These are phyloP conservation scores for Speleostelium caveatum DNA, from an alignment of 78 protist genomes.

Conservation along the genomic window DNA sequence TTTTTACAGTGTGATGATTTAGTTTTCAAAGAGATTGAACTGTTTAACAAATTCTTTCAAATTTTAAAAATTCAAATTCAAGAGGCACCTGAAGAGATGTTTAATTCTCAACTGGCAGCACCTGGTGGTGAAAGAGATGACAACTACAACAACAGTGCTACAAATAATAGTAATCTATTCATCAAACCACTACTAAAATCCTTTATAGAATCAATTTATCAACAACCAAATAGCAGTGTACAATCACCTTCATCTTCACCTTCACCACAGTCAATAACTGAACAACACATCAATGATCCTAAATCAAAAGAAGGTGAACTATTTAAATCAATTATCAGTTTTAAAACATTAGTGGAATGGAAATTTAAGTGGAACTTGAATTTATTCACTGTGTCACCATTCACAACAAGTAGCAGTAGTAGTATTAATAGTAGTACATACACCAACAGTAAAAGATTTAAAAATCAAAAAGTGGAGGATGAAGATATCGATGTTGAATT, in stretches of 20 bases:
- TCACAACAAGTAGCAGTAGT: too few relatives aligned
- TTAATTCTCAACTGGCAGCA: slow-evolving; percentile 37
- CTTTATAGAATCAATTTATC: slow-evolving; percentile 42
- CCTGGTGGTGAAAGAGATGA: too few relatives aligned
- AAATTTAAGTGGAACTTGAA: slow-evolving; percentile 41
- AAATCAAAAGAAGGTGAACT: background rate
- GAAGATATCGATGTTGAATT: too few relatives aligned
- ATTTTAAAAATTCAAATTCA: slow-evolving; percentile 19
- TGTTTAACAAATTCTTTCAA: slow-evolving; percentile 3
- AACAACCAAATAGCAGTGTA: too few relatives aligned
- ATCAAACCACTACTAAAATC: slow-evolving; percentile 51
- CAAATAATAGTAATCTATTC: slow-evolving; percentile 37
- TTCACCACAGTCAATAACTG: too few relatives aligned
- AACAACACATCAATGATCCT: too few relatives aligned
- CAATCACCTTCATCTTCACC: too few relatives aligned
- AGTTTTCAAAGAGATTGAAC: background rate
- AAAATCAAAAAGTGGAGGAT: too few relatives aligned
- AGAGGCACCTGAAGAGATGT: slow-evolving; percentile 49
- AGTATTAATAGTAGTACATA: too few relatives aligned
- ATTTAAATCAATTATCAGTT: slow-evolving; percentile 16
- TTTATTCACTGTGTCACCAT: slow-evolving; percentile 12
- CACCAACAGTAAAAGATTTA: too few relatives aligned
- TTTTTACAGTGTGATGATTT: slow-evolving; percentile 37
- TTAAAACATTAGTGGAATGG: background rate
- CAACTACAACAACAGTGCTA: too few relatives aligned